A percentile compares a stretch with the other conserved stretches of the same genome.
phyloP scores from a whole-genome alignment of 1,139 yeast species.

The Hemisphaericaspora xylofermentans region DNA sequence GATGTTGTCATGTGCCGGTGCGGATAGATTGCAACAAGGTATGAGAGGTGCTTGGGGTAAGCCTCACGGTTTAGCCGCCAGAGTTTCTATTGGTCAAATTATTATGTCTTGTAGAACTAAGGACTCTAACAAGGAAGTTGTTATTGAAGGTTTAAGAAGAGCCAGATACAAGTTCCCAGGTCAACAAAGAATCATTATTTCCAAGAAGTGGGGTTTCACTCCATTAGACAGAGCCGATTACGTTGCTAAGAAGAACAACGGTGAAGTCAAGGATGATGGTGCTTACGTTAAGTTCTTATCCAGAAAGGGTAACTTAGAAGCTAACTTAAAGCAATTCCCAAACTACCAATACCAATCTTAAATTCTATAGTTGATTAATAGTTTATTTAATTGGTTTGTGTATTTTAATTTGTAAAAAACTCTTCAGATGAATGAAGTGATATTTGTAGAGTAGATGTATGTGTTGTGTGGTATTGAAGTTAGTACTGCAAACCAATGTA shows the following conservation, averaged over 20 bases:
- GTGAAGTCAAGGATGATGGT: slow-evolving; percentile 99
- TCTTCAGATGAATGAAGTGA: not conserved
- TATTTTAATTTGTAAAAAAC: slow-evolving; percentile 2
- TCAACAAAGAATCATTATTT: slow-evolving; percentile 98
- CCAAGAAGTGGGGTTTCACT: slow-evolving; percentile 99
- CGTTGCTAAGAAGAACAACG: slow-evolving; percentile 89
- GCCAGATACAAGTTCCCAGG: slow-evolving; percentile 99
- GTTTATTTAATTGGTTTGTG: slow-evolving; percentile 4
- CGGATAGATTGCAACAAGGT: slow-evolving; percentile 99
- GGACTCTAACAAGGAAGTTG: slow-evolving; percentile 96
- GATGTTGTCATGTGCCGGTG: slow-evolving; percentile 99
- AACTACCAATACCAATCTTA: slow-evolving; percentile 66
- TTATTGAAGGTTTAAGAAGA: slow-evolving; percentile 99
- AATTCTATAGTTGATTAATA: slow-evolving; percentile 12
- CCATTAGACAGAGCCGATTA: slow-evolving; percentile 97
- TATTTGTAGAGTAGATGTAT: too few relatives aligned
- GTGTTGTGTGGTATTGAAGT: not conserved
- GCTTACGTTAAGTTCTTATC: slow-evolving; percentile 98
- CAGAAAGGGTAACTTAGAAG: slow-evolving; percentile 92
- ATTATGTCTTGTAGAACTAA: slow-evolving; percentile 97
- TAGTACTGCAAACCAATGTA: too few relatives aligned
- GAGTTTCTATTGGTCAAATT: slow-evolving; percentile 98
- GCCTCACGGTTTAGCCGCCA: slow-evolving; percentile 99
- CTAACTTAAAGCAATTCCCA: slow-evolving; percentile 94
- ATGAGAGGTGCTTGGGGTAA: slow-evolving; percentile 99